Evolutionary conservation across 345 rosid species (phyloP).

Genomic region (Eutrema heterophyllum): DNA sequence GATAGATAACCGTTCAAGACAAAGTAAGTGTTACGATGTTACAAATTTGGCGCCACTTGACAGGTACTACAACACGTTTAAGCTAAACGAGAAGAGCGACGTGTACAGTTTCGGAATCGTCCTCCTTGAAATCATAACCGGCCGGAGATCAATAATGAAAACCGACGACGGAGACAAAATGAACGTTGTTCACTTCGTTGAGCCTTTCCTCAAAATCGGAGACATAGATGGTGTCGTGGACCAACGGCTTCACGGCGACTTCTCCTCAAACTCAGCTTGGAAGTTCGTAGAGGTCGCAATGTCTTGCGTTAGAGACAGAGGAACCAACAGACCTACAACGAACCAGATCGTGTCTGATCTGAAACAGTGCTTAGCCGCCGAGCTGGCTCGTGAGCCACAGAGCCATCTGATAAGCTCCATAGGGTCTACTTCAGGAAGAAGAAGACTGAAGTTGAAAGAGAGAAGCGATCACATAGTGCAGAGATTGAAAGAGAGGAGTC

Average conservation of each 20-base stretch:
- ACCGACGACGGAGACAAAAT: conserved; percentile 32
- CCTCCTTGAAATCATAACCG: conserved; percentile 50
- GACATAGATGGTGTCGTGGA: conserved; percentile 31
- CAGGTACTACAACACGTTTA: conserved; percentile 37
- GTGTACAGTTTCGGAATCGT: conserved; percentile 53
- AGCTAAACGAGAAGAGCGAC: conserved; percentile 49
- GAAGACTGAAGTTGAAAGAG: too few species aligned
- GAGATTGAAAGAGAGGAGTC: too few species aligned
- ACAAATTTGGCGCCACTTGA: not conserved
- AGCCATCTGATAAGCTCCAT: too few species aligned
- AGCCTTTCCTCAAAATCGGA: conserved; percentile 29
- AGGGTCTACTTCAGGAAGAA: too few species aligned
- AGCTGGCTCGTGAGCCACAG: conserved; percentile 28
- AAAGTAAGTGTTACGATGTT: too few species aligned
- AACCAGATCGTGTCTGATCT: conserved; percentile 33
- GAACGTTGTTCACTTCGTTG: conserved; percentile 25
- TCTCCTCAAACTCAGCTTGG: conserved; percentile 34
- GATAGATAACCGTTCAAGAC: too few species aligned
- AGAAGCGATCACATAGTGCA: too few species aligned
- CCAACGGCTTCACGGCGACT: conserved; percentile 19
- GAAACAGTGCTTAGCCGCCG: conserved; percentile 28
- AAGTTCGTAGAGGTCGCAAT: conserved; percentile 29
- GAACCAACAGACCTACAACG: conserved; percentile 22
- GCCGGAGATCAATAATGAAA: conserved; percentile 36
- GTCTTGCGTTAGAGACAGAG: conserved; percentile 31